A percentile compares a stretch with the other conserved stretches of the same genome.
These are phyloP conservation scores for Amanita pseudoporphyria DNA, from an alignment of 768 basidiomycete species.

Conservation along the genomic window DNA sequence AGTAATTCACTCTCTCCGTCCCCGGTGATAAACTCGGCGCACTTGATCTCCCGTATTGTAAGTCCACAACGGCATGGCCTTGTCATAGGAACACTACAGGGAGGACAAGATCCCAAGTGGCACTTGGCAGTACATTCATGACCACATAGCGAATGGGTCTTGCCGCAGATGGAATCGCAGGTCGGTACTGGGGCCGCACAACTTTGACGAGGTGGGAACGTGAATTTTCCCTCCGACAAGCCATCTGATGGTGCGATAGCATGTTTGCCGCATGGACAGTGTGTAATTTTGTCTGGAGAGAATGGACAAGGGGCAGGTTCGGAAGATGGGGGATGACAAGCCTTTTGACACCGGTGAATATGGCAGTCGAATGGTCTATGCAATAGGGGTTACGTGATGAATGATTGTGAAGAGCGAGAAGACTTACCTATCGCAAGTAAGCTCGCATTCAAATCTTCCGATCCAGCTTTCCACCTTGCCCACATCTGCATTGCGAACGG, in stretches of 20 bases:
- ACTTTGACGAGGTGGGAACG: slow-evolving; percentile 32
- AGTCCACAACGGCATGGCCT: slow-evolving; percentile 84
- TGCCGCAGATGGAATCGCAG: slow-evolving; percentile 61
- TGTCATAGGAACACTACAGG: slow-evolving; percentile 60
- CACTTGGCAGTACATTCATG: slow-evolving; percentile 68
- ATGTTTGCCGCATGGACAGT: slow-evolving; percentile 78
- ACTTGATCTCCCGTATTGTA: slow-evolving; percentile 46
- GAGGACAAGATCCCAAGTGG: slow-evolving; percentile 73
- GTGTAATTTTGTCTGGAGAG: slow-evolving; percentile 55
- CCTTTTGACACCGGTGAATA: slow-evolving; percentile 58
- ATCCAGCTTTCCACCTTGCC: slow-evolving; percentile 41
- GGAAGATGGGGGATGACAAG: slow-evolving; percentile 69
- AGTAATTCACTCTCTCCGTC: slow-evolving; percentile 44
- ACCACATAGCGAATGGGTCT: slow-evolving; percentile 51
- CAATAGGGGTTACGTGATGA: not conserved
- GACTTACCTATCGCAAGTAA: slow-evolving; percentile 46
- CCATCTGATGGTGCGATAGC: slow-evolving; percentile 27
- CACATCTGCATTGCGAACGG: slow-evolving; percentile 28
- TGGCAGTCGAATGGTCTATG: slow-evolving; percentile 68
- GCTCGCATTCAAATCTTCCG: slow-evolving; percentile 51
- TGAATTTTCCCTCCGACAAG: slow-evolving; percentile 18
- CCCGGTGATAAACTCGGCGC: slow-evolving; percentile 31
- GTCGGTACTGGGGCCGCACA: slow-evolving; percentile 80
- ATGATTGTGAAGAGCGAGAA: not conserved
- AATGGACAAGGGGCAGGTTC: slow-evolving; percentile 56